Evolutionary conservation across 257 asterid species (phyloP).

Genomic region (Solanum bukasovii): DNA sequence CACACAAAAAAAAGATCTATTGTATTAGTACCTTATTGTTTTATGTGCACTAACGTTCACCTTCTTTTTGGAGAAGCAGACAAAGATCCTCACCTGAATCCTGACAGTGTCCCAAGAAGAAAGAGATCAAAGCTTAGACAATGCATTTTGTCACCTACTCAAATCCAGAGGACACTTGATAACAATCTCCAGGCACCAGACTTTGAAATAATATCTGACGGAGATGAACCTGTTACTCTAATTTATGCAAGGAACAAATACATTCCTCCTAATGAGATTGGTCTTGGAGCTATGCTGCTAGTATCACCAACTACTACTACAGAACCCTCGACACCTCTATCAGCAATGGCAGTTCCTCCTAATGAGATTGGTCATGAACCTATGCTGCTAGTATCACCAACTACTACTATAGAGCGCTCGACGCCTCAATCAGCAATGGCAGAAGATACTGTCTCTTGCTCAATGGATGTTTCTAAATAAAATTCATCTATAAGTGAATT

Average conservation of each 20-base stretch:
- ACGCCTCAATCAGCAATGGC: neutral
- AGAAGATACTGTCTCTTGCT: neutral
- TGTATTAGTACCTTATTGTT: neutral
- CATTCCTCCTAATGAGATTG: neutral
- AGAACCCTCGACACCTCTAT: neutral
- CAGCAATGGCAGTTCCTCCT: neutral
- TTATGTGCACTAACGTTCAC: neutral
- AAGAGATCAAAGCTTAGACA: conserved; percentile 29
- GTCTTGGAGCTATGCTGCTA: neutral
- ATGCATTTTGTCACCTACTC: conserved; percentile 15
- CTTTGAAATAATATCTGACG: neutral
- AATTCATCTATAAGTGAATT: neutral
- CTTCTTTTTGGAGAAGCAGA: neutral
- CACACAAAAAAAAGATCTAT: neutral
- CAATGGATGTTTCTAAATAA: neutral
- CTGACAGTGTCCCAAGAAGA: conserved; percentile 11
- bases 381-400: conserved; percentile 1
- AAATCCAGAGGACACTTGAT: conserved; percentile 17
- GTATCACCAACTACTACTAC: neutral
- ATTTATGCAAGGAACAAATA: conserved; percentile 15
- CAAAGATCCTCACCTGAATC: conserved; percentile 7
- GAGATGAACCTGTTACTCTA: conserved; percentile 12
- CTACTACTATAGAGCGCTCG: neutral
- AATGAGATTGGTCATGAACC: conserved; percentile 54
- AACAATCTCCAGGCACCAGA: neutral